These are phyloP conservation scores for Saturnispora serradocipensis DNA, from an alignment of 805 yeast species.

Conservation along the genomic window DNA sequence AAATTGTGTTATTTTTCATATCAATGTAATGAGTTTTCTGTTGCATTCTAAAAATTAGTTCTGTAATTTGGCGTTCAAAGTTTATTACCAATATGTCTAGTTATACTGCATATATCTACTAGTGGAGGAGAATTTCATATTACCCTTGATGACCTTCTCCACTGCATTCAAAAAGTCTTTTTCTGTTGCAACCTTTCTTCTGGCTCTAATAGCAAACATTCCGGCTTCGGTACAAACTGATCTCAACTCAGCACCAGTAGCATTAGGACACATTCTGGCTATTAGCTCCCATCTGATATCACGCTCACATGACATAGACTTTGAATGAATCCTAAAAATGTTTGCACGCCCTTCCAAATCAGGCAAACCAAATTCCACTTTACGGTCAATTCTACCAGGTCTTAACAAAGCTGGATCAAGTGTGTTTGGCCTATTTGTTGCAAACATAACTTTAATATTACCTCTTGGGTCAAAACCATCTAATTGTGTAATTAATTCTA, in stretches of 20 bases:
- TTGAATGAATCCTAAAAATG: constrained; percentile 93
- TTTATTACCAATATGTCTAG: constrained; percentile 26
- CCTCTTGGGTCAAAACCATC: constrained; percentile 99
- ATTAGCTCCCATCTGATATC: constrained; percentile 98
- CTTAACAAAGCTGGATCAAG: constrained; percentile 95
- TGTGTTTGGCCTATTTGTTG: constrained; percentile 96
- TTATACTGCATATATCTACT: constrained; percentile 98
- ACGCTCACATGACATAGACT: constrained; percentile 95
- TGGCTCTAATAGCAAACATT: constrained; percentile 97
- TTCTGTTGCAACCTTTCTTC: constrained; percentile 97
- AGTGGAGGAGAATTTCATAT: constrained; percentile 93
- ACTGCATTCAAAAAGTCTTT: constrained; percentile 97
- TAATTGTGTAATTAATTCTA: constrained; percentile 93
- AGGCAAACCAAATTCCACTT: constrained; percentile 93
- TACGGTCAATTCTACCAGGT: constrained; percentile 98
- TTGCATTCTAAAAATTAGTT: not conserved
- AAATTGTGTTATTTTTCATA: not conserved
- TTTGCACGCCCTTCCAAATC: constrained; percentile 97
- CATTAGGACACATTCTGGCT: constrained; percentile 93
- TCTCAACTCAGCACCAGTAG: constrained; percentile 97
- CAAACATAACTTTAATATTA: constrained; percentile 98
- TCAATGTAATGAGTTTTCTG: not conserved
- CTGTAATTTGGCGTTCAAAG: not conserved
- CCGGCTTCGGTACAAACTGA: constrained; percentile 99
- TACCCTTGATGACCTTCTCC: constrained; percentile 97